Conservation (phyloP, 2,329 filamentous ascomycete genomes). For the Periconia digitata region DNA sequence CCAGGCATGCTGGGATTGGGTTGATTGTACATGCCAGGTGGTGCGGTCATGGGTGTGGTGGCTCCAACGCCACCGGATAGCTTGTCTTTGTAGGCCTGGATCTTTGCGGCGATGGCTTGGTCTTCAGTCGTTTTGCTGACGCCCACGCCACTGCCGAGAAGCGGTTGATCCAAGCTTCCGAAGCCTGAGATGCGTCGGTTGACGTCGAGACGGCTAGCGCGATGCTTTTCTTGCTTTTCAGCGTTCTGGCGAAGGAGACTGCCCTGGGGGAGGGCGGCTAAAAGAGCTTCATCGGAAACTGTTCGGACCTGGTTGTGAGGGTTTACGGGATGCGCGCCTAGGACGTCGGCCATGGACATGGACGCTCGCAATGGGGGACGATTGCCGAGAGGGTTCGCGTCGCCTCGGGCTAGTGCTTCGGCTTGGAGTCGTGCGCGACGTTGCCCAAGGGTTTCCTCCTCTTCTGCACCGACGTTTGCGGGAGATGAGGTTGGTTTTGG, state of each 20-base stretch:
- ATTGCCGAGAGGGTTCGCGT: conserved; percentile 21
- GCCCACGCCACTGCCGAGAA: conserved; percentile 23
- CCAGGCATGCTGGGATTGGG: conserved; percentile 11
- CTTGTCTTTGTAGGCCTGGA: conserved; percentile 42
- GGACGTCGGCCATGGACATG: conserved; percentile 64
- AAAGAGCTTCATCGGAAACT: conserved; percentile 37
- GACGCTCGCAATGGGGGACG: conserved; percentile 44
- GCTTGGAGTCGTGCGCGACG: conserved; percentile 73
- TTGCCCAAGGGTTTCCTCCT: conserved; percentile 79
- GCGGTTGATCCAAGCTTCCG: conserved; percentile 28
- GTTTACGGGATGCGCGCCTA: conserved; percentile 56
- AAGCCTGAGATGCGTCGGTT: conserved; percentile 36
- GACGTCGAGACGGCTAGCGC: conserved; percentile 37
- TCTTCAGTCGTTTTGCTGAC: conserved; percentile 31
- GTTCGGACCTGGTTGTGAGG: conserved; percentile 36
- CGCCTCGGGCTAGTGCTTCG: conserved; percentile 60
- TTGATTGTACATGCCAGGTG: conserved; percentile 15
- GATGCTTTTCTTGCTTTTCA: conserved; percentile 39
- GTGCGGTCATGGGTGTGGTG: conserved; percentile 5
- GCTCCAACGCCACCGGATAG: conserved; percentile 25
- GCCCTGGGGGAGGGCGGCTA: conserved; percentile 39
- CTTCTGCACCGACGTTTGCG: conserved; percentile 41
- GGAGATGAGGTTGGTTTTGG: conserved; percentile 27
- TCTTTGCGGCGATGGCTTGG: conserved; percentile 32
- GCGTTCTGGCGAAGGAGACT: conserved; percentile 46